Conservation (phyloP, 1,139 yeast genomes). For the Blastobotrys capitulatus region DNA sequence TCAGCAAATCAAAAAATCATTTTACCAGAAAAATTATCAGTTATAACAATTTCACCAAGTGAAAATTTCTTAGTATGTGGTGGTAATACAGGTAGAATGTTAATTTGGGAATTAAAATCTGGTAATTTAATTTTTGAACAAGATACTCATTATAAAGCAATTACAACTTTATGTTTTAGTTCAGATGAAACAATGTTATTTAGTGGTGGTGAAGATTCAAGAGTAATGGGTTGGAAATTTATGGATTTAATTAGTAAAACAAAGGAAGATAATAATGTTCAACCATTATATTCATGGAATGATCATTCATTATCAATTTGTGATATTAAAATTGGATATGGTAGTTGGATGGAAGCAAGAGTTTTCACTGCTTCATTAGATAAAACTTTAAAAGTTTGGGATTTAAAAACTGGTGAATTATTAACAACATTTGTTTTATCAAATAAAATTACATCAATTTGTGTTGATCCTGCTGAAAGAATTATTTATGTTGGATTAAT, state of each 20-base stretch:
- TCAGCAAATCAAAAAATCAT: conserved; percentile 79
- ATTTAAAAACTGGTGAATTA: conserved; percentile 34
- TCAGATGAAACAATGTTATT: conserved; percentile 63
- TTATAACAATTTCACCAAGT: conserved; percentile 48
- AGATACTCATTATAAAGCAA: conserved; percentile 80
- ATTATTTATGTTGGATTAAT: conserved; percentile 63
- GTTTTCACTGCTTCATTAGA: conserved; percentile 71
- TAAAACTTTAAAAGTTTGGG: conserved; percentile 57
- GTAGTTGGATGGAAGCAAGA: conserved; percentile 53
- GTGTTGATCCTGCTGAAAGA: conserved; percentile 80
- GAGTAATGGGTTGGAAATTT: conserved; percentile 71
- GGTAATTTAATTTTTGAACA: conserved; percentile 68
- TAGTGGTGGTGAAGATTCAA: conserved; percentile 77
- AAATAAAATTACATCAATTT: conserved; percentile 50
- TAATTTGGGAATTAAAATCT: conserved; percentile 80
- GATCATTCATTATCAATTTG: conserved; percentile 77
- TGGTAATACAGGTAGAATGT: conserved; percentile 71
- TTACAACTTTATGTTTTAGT: conserved; percentile 55
- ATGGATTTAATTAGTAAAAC: conserved; percentile 49
- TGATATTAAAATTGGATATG: conserved; percentile 50
- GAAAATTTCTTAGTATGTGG: conserved; percentile 61
- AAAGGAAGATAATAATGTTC: conserved; percentile 28
- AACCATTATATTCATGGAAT: conserved; percentile 49
- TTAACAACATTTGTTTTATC: conserved; percentile 70
- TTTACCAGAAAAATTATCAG: conserved; percentile 69